Conservation (phyloP, 106 monocot genomes). For the Narthecium ossifragum region DNA sequence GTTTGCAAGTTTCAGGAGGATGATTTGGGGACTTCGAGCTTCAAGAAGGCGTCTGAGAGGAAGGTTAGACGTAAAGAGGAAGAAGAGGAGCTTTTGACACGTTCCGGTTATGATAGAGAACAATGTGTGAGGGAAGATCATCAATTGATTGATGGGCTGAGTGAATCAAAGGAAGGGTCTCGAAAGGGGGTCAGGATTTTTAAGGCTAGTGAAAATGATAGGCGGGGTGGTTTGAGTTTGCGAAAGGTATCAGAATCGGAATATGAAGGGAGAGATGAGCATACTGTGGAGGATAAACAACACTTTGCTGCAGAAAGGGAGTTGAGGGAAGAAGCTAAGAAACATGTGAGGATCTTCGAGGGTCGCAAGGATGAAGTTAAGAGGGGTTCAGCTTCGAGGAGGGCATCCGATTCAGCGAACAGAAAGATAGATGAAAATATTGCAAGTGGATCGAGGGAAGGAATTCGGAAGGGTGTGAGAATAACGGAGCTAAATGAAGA, state of each 20-base stretch:
- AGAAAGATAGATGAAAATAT: too few species aligned
- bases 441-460: too few species aligned
- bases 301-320: neutral
- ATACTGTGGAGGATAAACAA: neutral
- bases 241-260: neutral
- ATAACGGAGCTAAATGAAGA: conserved; percentile 2
- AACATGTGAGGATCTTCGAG: neutral
- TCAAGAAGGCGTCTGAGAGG: neutral
- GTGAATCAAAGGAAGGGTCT: neutral
- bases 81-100: conserved; percentile 3
- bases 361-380: too few species aligned
- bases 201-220: conserved; percentile 6
- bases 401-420: too few species aligned
- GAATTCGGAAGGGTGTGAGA: neutral
- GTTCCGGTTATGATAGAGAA: neutral
- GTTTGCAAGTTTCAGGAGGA: conserved; percentile 1
- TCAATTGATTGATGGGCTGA: too few species aligned
- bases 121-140: neutral
- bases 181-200: conserved; percentile 2
- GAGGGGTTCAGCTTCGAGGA: too few species aligned
- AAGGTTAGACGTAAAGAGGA: conserved; percentile 14
- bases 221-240: conserved; percentile 5
- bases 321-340: neutral
- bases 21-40: neutral
- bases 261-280: neutral